Base-by-base conservation (phyloP, 176 grass and related monocot genomes). In the Ananas comosus region DNA sequence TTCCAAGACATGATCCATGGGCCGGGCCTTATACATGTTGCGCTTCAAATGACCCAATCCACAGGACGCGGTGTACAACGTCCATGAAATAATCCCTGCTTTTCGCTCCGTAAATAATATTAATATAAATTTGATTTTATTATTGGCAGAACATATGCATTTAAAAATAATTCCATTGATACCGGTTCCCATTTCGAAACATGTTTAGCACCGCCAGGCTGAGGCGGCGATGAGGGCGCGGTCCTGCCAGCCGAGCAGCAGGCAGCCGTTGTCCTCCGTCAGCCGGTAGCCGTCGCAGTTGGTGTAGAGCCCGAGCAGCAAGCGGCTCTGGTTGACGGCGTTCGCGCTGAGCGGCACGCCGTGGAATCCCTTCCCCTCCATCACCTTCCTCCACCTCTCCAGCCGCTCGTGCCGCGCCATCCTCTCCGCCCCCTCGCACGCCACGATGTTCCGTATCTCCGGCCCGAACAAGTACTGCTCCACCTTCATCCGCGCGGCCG, bases 201-300 rank as follows among this genome's bases (percentile, higher is more conserved):
- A 42, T 57, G 10, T 9, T 59, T 18, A 59, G n/a, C 56, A 59
- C 64, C 78, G 63, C 88, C 88, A 87, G 0, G 88, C 84, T 0
- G 84, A 84, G 72, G 86, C 75, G 56, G 75, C 79, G 21, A 84
- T 84, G 75, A 91, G 77, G 0, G 88, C 68, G 61, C 64, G 72
- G 16, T 50, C 73, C 64, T 87, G 81, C 84, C 84, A 81, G 53
- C 88, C 78, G 77, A 91, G 74, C 67, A 87, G 65, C 78, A 91
- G 54, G 57, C 64, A 83, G 7, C 71, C 74, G 1, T 79, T 76
- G 53, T 87, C 88, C 51, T 83, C 81, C 4, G 10, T 78, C 47
- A 91, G 74, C 50, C 80, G 74, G 71, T 91, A 86, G 9, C 74
- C 83, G 4, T 85, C 88, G 50, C 81, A 76, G 67, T 74, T 83